Evolutionary conservation across 2,329 filamentous ascomycete genomes (phyloP), one percentile per base, ranked within the genome.

Genomic region (Knufia petricola): DNA sequence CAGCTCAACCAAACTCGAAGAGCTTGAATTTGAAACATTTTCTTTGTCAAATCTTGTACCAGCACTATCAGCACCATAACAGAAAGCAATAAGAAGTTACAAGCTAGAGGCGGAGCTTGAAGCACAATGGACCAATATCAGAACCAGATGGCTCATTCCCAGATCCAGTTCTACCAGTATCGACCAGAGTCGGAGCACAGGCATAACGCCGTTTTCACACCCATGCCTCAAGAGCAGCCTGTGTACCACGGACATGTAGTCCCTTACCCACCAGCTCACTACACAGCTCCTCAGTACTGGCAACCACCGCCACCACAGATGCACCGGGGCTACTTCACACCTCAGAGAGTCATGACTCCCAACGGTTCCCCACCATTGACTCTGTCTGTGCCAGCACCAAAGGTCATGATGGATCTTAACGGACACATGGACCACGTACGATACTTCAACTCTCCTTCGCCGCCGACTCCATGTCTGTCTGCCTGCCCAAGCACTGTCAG

Each of bases 381-480:
- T 61, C 76, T 78, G 61, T 80, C 87, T 64, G 89, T 87, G 77
- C 82, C 87, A 3, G 76, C 79, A 37, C 85, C 46, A 31, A 58
- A 55, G 47, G 46, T 58, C 19, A 38, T 57, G 43, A 43, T 55
- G 10, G 56, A 58, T 34, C 45, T 46, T 37, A 50, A 53, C 19
- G 55, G 55, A 20, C 52, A 52, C n/a, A 55, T 56, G 55, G 56
- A 59, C 37, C 55, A 58, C 26, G 52, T 52, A 44, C 55, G 51
- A 49, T 53, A 52, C 40, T 49, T 57, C 19, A 54, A 57, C 47
- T 54, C 54, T 50, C 52, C 82, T 68, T 87, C 86, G 62, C 89
- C 89, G 28, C 82, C 87, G 6, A 95, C 89, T 17, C 89, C 89
- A 42, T 85, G 88, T 39, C 76, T 95, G 60, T 95, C 89, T 20